Conservation (phyloP, 2,329 filamentous ascomycete genomes). For the Aschersonia sp. region DNA sequence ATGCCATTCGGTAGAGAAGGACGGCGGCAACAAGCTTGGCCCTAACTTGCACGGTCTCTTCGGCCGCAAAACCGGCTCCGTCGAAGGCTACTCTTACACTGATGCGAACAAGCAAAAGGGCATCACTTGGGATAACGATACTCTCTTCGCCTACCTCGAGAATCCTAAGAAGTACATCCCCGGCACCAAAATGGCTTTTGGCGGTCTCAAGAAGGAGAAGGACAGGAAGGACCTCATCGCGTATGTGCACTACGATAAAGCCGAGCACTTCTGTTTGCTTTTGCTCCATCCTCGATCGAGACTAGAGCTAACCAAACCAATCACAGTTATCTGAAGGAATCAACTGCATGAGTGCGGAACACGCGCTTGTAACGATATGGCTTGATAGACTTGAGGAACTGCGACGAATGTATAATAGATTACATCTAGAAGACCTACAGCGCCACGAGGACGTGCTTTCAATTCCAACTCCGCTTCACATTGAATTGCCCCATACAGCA, state of each 20-base stretch:
- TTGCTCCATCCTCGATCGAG: no score
- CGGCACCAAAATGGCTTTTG: conserved; percentile 99
- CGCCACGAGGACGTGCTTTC: conserved; percentile 14
- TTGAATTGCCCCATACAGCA: no score
- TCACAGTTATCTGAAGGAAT: conserved; percentile 50
- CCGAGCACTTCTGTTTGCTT: not conserved
- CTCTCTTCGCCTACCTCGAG: conserved; percentile 96
- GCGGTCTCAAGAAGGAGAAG: conserved; percentile 99
- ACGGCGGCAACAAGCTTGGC: conserved; percentile 94
- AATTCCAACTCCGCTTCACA: conserved; percentile 19
- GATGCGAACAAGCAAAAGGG: conserved; percentile 99
- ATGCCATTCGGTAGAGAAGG: conserved; percentile 91
- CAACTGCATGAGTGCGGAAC: conserved; percentile 44
- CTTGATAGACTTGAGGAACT: conserved; percentile 19
- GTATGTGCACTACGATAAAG: conserved; percentile 37
- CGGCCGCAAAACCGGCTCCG: conserved; percentile 84
- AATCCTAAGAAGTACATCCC: conserved; percentile 99
- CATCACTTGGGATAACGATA: conserved; percentile 73
- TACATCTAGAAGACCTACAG: conserved; percentile 13
- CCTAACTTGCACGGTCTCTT: conserved; percentile 95
- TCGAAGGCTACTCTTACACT: conserved; percentile 92
- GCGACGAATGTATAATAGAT: conserved; percentile 25
- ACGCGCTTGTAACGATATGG: conserved; percentile 18
- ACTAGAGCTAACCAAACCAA: not conserved
- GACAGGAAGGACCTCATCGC: conserved; percentile 98